Evolutionary conservation across 225 moss, liverwort and hornwort species (phyloP), one percentile per base, ranked within the genome.

Genomic region (Antitrichia curtipendula): DNA sequence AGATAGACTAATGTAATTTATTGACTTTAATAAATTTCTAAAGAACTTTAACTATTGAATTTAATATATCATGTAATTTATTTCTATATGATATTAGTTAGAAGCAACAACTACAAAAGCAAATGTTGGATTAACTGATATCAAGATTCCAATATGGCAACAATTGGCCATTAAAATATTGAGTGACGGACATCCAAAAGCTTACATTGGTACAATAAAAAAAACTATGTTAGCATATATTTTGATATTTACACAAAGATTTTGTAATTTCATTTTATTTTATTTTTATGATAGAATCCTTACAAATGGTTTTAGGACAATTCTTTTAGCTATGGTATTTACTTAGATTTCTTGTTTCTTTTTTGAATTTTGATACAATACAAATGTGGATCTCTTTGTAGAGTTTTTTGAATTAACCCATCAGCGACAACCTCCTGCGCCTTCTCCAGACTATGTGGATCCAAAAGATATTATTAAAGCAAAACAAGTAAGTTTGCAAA

Each of bases 371-470:
- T 84, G 3, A 64, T n/a, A 56, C 10, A 43, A 52, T 65, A 4
- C 6, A n/a, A 78, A 15, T 64, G 10, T 16, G 50, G 29, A 53
- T 34, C 6, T 1, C 16, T 10, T 36, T 66, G 25, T 28, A 93
- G 92, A 93, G 45, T 91, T 93, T 74, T 93, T 93, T 88, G 93
- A 93, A 78, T 71, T 93, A 59, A 89, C 92, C 65, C 92, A 93
- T 81, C 92, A 93, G 43, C 90, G 83, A n/a, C 93, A 92, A 91
- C 92, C 91, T 75, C 90, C 72, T 4, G 38, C 87, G 2, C 91
- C 93, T 68, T 93, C 92, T 22, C 65, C 76, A 1, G 93, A 93
- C 52, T 93, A 90, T 75, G 85, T 93, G 10, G 87, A 92, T 78
- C 89, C 87, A 18, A 75, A 74, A 10, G 84, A 77, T 61, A 80